Percentiles rank a stretch among this genome's conserved stretches.
Conservation (phyloP, 192 early-diverging fungal species). For the Coemansia javaensis region DNA sequence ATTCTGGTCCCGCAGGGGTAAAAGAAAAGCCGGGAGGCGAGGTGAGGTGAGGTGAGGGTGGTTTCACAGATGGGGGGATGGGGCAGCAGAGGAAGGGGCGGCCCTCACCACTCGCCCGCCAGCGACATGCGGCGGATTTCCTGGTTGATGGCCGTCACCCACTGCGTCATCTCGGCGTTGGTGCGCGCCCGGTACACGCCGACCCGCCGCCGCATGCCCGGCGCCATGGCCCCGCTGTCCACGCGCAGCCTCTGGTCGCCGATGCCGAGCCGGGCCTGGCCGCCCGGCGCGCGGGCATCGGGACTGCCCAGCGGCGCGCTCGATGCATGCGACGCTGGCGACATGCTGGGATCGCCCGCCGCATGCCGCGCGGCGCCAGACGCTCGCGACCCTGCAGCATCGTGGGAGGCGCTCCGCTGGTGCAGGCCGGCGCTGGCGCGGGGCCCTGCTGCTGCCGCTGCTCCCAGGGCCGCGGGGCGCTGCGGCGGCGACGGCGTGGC, state of each 20-base stretch:
- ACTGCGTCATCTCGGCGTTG: conserved; percentile 50
- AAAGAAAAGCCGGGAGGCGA: too few species aligned
- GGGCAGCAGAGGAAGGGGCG: not conserved
- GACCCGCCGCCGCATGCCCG: conserved; percentile 26
- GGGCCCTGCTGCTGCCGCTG: not conserved
- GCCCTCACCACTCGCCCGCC: conserved; percentile 30
- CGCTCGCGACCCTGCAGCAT: not conserved
- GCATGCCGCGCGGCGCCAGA: conserved; percentile 9
- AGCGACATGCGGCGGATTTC: conserved; percentile 49
- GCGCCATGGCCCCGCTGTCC: conserved; percentile 16
- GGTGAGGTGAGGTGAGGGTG: too few species aligned
- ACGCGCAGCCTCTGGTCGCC: conserved; percentile 12
- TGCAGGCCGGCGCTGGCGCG: not conserved
- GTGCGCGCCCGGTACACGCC: conserved; percentile 48
- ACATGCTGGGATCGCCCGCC: conserved; percentile 19
- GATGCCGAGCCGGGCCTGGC: conserved; percentile 19
- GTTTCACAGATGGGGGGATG: too few species aligned
- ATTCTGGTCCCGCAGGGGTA: too few species aligned
- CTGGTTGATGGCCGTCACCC: conserved; percentile 51
- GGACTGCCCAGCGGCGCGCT: conserved; percentile 8
- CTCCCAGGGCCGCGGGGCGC: not conserved
- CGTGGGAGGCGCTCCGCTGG: conserved; percentile 11
- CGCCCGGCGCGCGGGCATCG: conserved; percentile 17
- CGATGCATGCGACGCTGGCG: conserved; percentile 25
- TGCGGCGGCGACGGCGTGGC: not conserved